A percentile compares a stretch with the other conserved stretches of the same genome.
Evolutionary conservation across 2,329 filamentous ascomycete genomes (phyloP).

Genomic region (Albophoma yamanashiensis): DNA sequence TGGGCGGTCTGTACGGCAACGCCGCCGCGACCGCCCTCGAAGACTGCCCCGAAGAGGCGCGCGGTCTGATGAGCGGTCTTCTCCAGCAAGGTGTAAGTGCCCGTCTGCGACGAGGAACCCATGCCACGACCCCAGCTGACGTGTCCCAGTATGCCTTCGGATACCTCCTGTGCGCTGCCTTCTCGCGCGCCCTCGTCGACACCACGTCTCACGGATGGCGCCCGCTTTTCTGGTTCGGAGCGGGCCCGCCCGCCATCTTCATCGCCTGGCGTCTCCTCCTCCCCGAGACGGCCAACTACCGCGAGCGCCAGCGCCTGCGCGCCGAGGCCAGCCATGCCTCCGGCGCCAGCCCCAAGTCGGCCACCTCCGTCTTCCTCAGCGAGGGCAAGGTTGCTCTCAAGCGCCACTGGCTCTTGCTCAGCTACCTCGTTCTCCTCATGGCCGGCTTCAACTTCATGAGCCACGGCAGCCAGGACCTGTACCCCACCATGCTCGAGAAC

Average conservation of each 20-base stretch:
- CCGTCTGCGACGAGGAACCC: not conserved
- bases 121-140: not conserved
- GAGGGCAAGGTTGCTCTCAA: slow-evolving; percentile 72
- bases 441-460: slow-evolving; percentile 90
- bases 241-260: slow-evolving; percentile 67
- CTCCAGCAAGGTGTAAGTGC: slow-evolving; percentile 54
- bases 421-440: slow-evolving; percentile 80
- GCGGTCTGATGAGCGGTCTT: slow-evolving; percentile 66
- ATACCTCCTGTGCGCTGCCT: slow-evolving; percentile 51
- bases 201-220: slow-evolving; percentile 75
- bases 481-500: slow-evolving; percentile 48
- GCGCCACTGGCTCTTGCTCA: slow-evolving; percentile 68
- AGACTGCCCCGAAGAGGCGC: slow-evolving; percentile 55
- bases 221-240: slow-evolving; percentile 83
- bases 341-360: slow-evolving; percentile 19
- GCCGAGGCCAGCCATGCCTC: slow-evolving; percentile 21
- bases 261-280: slow-evolving; percentile 69
- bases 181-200: slow-evolving; percentile 56
- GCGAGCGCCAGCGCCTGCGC: slow-evolving; percentile 54
- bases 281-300: slow-evolving; percentile 68
- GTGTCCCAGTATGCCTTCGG: slow-evolving; percentile 43
- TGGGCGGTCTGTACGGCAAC: slow-evolving; percentile 74
- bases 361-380: slow-evolving; percentile 50
- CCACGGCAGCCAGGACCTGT: slow-evolving; percentile 58
- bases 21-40: slow-evolving; percentile 71